phyloP scores from a whole-genome alignment of 1,284 basidiomycete genomes.

The Apiotrichum siamense region DNA sequence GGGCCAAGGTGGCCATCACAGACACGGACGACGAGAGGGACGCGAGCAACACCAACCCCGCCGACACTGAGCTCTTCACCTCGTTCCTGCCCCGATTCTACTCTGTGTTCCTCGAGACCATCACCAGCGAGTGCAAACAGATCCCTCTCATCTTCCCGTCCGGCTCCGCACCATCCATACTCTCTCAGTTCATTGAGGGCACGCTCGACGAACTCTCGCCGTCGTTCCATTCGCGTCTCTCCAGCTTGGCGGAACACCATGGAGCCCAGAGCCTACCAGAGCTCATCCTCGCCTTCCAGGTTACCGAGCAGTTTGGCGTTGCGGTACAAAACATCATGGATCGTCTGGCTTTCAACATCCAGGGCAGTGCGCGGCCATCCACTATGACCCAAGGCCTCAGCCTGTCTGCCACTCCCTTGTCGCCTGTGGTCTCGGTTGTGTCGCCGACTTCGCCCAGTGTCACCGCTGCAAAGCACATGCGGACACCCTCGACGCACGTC shows the following conservation, averaged over 20 bases:
- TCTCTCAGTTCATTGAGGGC: constrained; percentile 73
- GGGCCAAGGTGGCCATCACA: constrained; percentile 52
- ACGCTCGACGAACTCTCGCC: constrained; percentile 71
- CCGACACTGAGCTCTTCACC: constrained; percentile 50
- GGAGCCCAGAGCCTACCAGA: constrained; percentile 60
- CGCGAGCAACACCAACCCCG: constrained; percentile 14
- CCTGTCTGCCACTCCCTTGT: constrained; percentile 9
- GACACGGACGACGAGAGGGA: constrained; percentile 2
- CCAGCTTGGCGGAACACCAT: constrained; percentile 59
- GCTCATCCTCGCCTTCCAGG: constrained; percentile 62
- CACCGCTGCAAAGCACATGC: not conserved
- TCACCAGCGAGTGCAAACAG: constrained; percentile 64
- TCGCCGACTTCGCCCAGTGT: constrained; percentile 1
- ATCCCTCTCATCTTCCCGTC: constrained; percentile 70
- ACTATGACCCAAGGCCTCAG: constrained; percentile 2
- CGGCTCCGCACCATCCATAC: constrained; percentile 55
- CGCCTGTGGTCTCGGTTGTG: no score
- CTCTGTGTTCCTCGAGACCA: constrained; percentile 54
- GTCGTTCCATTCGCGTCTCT: constrained; percentile 68
- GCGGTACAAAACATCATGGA: constrained; percentile 67
- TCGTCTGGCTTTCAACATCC: constrained; percentile 49
- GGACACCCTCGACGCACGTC: constrained; percentile 2
- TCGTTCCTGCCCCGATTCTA: constrained; percentile 65
- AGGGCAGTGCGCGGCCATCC: constrained; percentile 24
- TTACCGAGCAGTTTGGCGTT: constrained; percentile 73